Base-by-base conservation (phyloP, 495 filamentous ascomycete species). In the Penicillium chermesinum region DNA sequence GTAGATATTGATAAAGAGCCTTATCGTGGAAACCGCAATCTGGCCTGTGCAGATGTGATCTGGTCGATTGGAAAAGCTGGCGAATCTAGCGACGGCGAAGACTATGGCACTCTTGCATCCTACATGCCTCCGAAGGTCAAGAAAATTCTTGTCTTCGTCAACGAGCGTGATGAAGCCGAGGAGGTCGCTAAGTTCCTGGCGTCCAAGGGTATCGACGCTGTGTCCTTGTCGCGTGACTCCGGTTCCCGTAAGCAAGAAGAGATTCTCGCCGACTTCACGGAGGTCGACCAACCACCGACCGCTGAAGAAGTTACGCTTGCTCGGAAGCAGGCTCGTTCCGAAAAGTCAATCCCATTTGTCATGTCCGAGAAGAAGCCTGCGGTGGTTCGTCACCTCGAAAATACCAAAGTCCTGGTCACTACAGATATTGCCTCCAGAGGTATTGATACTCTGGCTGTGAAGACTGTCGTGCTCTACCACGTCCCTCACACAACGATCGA, bases 401-500 rank as follows among this genome's bases (percentile, higher is more conserved):
- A 91, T 56, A 88, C 84, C 38, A 89, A 89, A 58, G 94, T 96
- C 1, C 82, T 98, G 14, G 90, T 98, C 4, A 91, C 86, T 7
- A 98, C 94, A 0, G 93, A 98, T 61, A 74, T 98, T 38, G 86
- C 87, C 14, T 95, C 90, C 14, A 75, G 93, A 52, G 93, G 93
- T 44, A 93, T 98, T 53, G 93, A 98, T 59, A 98, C 93, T 0
- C 64, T 95, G n/a, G 86, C 87, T 4, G 90, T 97, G 7, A 77
- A 87, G 49, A 88, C 91, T 49, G 91, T 97, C 10, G 79, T 98
- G 38, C 68, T 98, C 20, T 96, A 94, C 63, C 90, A 97, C 64
- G 91, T 97, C 18, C 93, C 93, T 7, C 91, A 96, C 59, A 91
- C 85, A 2, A 93, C 89, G 0, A 89, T 97, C 48, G 93, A 98